Evolutionary conservation across 371 early-diverging fungal species (phyloP).

Genomic region (Syncephalastrum contaminatum): DNA sequence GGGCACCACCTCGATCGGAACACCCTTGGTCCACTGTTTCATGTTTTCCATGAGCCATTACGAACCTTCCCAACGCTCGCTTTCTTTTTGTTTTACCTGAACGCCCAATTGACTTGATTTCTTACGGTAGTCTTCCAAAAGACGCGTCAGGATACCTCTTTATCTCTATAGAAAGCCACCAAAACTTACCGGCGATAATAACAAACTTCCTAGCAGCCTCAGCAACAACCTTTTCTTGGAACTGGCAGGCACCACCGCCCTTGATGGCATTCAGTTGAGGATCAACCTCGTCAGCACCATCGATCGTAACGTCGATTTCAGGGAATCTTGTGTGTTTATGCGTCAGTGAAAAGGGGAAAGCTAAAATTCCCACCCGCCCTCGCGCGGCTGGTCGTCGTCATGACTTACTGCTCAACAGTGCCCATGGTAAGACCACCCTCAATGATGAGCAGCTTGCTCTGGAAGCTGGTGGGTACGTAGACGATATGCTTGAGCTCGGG

Average conservation of each 20-base stretch:
- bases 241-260: conserved; percentile 92
- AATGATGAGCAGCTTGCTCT: conserved; percentile 73
- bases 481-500: conserved; percentile 55
- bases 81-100: conserved; percentile 41
- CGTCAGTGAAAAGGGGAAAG: neutral
- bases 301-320: conserved; percentile 83
- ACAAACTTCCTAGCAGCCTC: conserved; percentile 79
- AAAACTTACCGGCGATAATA: conserved; percentile 68
- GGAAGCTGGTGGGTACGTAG: conserved; percentile 91
- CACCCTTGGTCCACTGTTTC: conserved; percentile 74
- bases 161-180: too few species aligned
- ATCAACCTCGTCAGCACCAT: conserved; percentile 94
- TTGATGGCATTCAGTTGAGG: conserved; percentile 82
- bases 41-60: neutral
- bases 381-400: neutral
- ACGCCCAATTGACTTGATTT: conserved; percentile 74
- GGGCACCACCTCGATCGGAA: conserved; percentile 90
- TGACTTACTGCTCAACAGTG: conserved; percentile 64
- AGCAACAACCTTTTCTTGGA: conserved; percentile 92
- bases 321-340: conserved; percentile 38
- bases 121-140: conserved; percentile 71
- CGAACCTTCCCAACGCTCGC: neutral
- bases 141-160: neutral
- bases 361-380: neutral
- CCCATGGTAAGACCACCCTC: conserved; percentile 63